These are phyloP conservation scores for Paracorniculantispora psalliotae DNA, from an alignment of 2,329 filamentous ascomycete genomes.

Conservation along the genomic window DNA sequence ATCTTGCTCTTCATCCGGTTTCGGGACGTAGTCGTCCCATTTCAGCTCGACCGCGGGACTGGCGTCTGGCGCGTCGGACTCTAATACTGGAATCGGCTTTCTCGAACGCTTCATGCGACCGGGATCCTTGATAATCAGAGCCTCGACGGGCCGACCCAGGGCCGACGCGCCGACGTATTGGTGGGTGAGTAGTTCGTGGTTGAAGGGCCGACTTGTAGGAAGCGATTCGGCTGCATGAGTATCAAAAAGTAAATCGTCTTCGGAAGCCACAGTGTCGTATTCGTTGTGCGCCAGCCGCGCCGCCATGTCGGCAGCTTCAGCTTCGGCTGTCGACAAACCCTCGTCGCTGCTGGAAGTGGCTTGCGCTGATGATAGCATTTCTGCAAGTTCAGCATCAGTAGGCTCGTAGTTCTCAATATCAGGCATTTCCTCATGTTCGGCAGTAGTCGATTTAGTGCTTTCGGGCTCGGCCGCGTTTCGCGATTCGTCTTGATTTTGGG, in stretches of 20 bases:
- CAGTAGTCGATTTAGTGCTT: not conserved
- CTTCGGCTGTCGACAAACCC: not conserved
- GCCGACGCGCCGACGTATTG: slow-evolving; percentile 28
- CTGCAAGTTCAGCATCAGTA: slow-evolving; percentile 1
- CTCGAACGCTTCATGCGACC: slow-evolving; percentile 23
- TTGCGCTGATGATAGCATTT: not conserved
- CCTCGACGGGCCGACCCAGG: slow-evolving; percentile 35
- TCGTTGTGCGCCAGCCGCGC: not conserved
- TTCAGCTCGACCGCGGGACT: slow-evolving; percentile 19
- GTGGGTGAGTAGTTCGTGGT: slow-evolving; percentile 25
- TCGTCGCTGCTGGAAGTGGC: not conserved
- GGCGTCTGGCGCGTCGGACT: slow-evolving; percentile 15
- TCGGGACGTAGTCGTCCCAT: slow-evolving; percentile 27
- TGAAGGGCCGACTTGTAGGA: slow-evolving; percentile 11
- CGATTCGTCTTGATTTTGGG: not conserved
- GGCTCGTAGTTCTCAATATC: slow-evolving; percentile 10
- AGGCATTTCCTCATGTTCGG: not conserved
- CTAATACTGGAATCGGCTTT: slow-evolving; percentile 16
- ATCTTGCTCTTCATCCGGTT: slow-evolving; percentile 14
- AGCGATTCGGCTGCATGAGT: not conserved
- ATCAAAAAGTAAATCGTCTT: slow-evolving; percentile 9
- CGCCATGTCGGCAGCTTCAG: not conserved
- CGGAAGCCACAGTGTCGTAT: slow-evolving; percentile 5
- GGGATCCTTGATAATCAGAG: slow-evolving; percentile 43
- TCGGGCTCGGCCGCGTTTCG: not conserved